Evolutionary conservation across 73 alveolate genomes (phyloP), one percentile per base, ranked within the genome.

Genomic region (Paramecium octaurelia): DNA sequence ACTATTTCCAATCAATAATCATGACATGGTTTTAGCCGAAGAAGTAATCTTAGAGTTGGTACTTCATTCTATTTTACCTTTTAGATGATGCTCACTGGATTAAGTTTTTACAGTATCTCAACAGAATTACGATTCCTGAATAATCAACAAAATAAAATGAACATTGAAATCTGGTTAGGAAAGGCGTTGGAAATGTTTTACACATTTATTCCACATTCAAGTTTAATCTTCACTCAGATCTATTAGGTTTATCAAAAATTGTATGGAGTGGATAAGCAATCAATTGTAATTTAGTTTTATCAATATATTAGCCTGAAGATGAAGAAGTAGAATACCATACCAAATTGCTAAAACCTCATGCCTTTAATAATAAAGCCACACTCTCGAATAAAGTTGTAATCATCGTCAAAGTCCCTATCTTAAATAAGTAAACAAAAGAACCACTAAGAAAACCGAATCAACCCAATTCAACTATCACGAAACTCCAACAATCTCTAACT

Each of bases 31-130:
- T 24, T 43, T 80, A 8, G 91, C 91, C 1, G 91, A 80, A 48
- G 91, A 80, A 80, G 91, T 80, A 21, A 80, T 80, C 6, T 80
- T 80, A 48, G 91, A 80, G 29, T 80, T 80, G 57, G 91, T 80
- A 80, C 24, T 73, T 12, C 10, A 29, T 9, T 31, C 2, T 2
- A 16, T 6, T 14, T 6, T 20, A 18, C 11, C 1, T 18, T 36
- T 36, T 73, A 73, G 87, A 73, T 36, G 16, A 80, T 80, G 91
- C 48, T 80, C 1, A 48, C 91, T 10, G 91, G 91, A 0, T 80
- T 80, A 48, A 20, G 91, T 80, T 80, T 80, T 43, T 80, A 80
- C 12, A 80, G 91, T 48, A 80, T 80, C 3, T 80, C 91, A 21
- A 80, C 91, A 0, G 91, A 80, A 46, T 31, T 80, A 42, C 20